Conservation (phyloP, 495 filamentous ascomycete genomes). For the Podospora anserina region DNA sequence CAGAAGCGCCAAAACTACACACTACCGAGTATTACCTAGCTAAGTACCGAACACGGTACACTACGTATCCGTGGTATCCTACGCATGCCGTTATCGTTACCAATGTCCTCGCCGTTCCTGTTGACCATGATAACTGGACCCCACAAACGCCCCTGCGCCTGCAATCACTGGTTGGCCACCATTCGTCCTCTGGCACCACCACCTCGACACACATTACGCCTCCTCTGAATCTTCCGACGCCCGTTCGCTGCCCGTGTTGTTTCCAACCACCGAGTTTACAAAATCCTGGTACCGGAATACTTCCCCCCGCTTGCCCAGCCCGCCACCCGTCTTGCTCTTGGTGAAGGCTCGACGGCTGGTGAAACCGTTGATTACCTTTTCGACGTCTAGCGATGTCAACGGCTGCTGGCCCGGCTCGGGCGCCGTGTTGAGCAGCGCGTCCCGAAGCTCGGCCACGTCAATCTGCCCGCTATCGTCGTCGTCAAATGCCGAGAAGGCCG, state of each 20-base stretch:
- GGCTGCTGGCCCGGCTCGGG: slow-evolving; percentile 67
- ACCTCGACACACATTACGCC: slow-evolving; percentile 10
- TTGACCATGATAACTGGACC: not conserved
- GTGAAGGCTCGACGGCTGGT: slow-evolving; percentile 74
- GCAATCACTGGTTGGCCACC: slow-evolving; percentile 9
- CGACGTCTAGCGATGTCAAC: slow-evolving; percentile 73
- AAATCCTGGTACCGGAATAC: slow-evolving; percentile 80
- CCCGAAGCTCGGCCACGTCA: slow-evolving; percentile 74
- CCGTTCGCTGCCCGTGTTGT: slow-evolving; percentile 38
- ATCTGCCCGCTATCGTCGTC: slow-evolving; percentile 93
- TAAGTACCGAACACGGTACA: too few relatives aligned
- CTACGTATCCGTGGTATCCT: not conserved
- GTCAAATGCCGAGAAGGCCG: slow-evolving; percentile 91
- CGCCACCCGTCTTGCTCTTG: slow-evolving; percentile 42
- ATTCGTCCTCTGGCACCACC: not conserved
- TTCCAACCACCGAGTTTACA: slow-evolving; percentile 57
- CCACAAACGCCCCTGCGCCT: slow-evolving; percentile 5
- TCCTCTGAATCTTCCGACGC: slow-evolving; percentile 33
- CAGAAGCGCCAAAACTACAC: not conserved
- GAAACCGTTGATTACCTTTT: slow-evolving; percentile 80
- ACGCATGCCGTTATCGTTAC: slow-evolving; percentile 5
- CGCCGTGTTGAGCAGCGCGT: slow-evolving; percentile 76
- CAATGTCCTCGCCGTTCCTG: not conserved
- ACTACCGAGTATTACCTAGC: not conserved
- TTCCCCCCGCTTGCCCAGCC: slow-evolving; percentile 57